phyloP scores from a whole-genome alignment of 495 filamentous ascomycete genomes.

The Aspergillus bridgeri region DNA sequence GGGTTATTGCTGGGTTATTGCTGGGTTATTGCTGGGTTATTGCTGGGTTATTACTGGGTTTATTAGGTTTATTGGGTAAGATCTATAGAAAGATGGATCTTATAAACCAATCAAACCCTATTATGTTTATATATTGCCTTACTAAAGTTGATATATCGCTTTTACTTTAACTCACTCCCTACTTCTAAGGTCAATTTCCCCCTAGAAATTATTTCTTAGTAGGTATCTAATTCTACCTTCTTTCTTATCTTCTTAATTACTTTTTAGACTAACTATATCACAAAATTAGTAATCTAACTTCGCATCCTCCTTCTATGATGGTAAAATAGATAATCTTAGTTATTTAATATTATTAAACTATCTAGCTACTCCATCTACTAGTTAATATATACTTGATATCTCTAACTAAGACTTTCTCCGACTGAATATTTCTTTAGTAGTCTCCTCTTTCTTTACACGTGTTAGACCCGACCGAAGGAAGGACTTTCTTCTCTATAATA shows the following conservation, averaged over 20 bases:
- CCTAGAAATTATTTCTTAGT: neutral
- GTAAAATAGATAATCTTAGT: constrained; percentile 1
- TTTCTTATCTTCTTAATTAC: neutral
- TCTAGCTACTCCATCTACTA: constrained; percentile 6
- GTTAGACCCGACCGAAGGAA: constrained; percentile 6
- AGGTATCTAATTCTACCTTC: neutral
- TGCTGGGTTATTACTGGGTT: no score
- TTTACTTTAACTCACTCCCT: neutral
- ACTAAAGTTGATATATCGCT: neutral
- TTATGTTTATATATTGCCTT: no score
- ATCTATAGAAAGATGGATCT: no score
- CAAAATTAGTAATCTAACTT: constrained; percentile 12
- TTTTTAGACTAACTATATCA: constrained; percentile 6
- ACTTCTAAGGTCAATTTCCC: neutral
- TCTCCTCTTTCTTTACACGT: neutral
- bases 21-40: no score
- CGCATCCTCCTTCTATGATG: constrained; percentile 9
- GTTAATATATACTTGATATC: constrained; percentile 1
- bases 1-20: neutral
- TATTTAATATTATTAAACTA: constrained; percentile 5
- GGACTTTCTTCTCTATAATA: constrained; percentile 7
- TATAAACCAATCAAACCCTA: no score
- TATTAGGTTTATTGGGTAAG: no score
- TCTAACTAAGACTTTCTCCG: neutral
- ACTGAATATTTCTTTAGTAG: neutral